These are phyloP conservation scores for Apophysomyces ossiformis DNA, from an alignment of 371 early-diverging fungal species.

Conservation along the genomic window DNA sequence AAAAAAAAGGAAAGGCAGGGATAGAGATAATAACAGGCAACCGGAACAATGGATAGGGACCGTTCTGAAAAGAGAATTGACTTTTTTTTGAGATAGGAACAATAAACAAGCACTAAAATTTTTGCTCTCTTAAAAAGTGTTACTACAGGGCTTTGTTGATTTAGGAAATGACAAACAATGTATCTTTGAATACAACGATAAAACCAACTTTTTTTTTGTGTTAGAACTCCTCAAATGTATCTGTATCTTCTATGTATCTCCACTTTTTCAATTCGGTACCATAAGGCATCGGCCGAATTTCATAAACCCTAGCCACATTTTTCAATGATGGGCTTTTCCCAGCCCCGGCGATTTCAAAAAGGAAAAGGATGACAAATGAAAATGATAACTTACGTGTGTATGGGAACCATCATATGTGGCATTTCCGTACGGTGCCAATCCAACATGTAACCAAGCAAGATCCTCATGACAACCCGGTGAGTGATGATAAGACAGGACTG, in stretches of 20 bases:
- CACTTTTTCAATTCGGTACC: slow-evolving; percentile 72
- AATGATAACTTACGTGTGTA: slow-evolving; percentile 52
- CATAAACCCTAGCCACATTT: slow-evolving; percentile 40
- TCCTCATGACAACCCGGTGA: slow-evolving; percentile 75
- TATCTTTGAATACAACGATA: too few species aligned
- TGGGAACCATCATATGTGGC: slow-evolving; percentile 62
- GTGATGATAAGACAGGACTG: slow-evolving; percentile 77
- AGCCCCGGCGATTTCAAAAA: neutral
- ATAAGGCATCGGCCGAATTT: slow-evolving; percentile 77
- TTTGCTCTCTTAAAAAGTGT: too few species aligned
- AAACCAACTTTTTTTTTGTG: neutral
- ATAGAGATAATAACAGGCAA: too few species aligned
- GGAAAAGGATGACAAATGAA: slow-evolving; percentile 16
- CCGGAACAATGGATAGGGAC: too few species aligned
- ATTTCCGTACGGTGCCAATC: slow-evolving; percentile 75
- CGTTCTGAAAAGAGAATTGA: too few species aligned
- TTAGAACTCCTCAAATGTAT: slow-evolving; percentile 53
- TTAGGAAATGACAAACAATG: too few species aligned
- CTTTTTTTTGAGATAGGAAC: too few species aligned
- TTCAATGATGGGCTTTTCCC: slow-evolving; percentile 10
- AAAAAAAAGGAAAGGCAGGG: too few species aligned
- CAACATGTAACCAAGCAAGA: slow-evolving; percentile 75
- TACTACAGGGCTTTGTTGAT: too few species aligned
- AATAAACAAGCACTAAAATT: too few species aligned
- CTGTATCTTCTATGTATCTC: slow-evolving; percentile 57